Conservation (phyloP, 345 rosid species). For the Combretum micranthum region DNA sequence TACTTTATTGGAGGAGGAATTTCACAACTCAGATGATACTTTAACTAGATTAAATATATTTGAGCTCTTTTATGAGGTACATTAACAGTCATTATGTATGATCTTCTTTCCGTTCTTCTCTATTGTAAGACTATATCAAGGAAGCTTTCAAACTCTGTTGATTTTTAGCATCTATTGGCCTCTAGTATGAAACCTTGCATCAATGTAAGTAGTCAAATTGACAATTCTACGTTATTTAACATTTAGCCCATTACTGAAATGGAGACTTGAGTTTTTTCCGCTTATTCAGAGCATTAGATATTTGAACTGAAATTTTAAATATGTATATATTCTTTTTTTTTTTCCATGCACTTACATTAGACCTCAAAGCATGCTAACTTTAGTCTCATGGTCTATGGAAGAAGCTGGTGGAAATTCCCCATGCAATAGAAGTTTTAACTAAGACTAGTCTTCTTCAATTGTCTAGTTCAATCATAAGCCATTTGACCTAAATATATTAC, state of each 20-base stretch:
- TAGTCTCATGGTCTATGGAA: constrained; percentile 10
- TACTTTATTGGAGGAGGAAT: constrained; percentile 64
- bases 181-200: no score
- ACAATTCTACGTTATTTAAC: no score
- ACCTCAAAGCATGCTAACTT: not conserved
- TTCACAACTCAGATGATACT: constrained; percentile 51
- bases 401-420: constrained; percentile 70
- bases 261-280: no score
- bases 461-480: constrained; percentile 68
- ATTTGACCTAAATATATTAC: constrained; percentile 9
- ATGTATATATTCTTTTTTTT: no score
- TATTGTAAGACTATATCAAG: not conserved
- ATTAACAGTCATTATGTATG: constrained; percentile 9
- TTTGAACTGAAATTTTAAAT: no score
- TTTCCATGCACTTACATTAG: not conserved
- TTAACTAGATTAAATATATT: constrained; percentile 57
- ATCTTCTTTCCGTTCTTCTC: not conserved
- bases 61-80: constrained; percentile 88
- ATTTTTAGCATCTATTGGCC: no score
- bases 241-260: no score
- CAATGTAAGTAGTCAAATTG: no score
- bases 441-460: constrained; percentile 59
- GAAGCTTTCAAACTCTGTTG: no score
- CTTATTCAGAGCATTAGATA: no score
- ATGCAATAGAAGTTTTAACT: constrained; percentile 67